These are phyloP conservation scores for Sugiyamaella grinbergsii DNA, from an alignment of 1,139 yeast genomes.

Conservation along the genomic window DNA sequence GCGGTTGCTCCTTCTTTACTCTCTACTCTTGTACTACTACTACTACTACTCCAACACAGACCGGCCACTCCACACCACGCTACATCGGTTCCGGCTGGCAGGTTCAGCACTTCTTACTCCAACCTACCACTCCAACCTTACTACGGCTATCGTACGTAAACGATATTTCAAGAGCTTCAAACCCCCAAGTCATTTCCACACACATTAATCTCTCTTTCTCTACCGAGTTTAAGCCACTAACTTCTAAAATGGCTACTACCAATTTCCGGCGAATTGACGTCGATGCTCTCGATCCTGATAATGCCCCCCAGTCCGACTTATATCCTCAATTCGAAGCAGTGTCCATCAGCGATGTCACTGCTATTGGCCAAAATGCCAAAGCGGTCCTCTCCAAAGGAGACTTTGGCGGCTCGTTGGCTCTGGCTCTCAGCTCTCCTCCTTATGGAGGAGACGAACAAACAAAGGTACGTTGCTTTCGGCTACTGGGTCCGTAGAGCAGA, in stretches of 20 bases:
- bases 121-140: not conserved
- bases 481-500: too few species aligned
- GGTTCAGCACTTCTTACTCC: not conserved
- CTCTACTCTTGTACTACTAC: too few species aligned
- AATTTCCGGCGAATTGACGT: conserved; percentile 78
- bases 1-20: too few species aligned
- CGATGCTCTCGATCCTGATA: conserved; percentile 86
- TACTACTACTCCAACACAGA: too few species aligned
- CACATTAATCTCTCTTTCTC: not conserved
- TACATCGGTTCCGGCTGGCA: not conserved
- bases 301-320: conserved; percentile 65
- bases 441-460: conserved; percentile 69
- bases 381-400: conserved; percentile 71
- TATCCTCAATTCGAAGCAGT: conserved; percentile 53
- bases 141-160: too few species aligned
- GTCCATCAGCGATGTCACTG: conserved; percentile 56
- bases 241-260: conserved; percentile 28
- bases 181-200: too few species aligned
- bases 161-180: too few species aligned
- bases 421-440: conserved; percentile 74
- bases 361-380: conserved; percentile 61
- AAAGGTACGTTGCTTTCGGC: conserved; percentile 48
- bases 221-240: too few species aligned
- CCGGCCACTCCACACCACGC: too few species aligned
- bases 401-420: conserved; percentile 62